phyloP scores from a whole-genome alignment of 1,284 basidiomycete genomes.

The Stygiomarasmius scandens region DNA sequence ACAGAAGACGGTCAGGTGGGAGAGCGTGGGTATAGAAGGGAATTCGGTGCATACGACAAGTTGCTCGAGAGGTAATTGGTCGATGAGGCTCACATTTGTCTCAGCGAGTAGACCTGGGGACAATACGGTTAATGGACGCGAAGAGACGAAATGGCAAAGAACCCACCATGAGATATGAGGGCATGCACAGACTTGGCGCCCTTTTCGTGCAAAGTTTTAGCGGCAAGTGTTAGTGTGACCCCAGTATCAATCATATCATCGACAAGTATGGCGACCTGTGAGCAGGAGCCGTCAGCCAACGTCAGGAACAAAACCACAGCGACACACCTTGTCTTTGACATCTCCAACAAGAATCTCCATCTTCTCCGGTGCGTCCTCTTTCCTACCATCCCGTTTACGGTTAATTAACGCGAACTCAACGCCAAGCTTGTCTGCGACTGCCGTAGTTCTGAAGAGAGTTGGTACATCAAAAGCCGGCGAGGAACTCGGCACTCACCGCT shows the following conservation, averaged over 20 bases:
- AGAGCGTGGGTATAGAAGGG: not conserved
- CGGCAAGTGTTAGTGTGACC: slow-evolving; percentile 84
- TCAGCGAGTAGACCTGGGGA: slow-evolving; percentile 84
- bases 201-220: slow-evolving; percentile 82
- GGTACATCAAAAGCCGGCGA: slow-evolving; percentile 10
- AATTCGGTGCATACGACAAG: slow-evolving; percentile 73
- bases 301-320: slow-evolving; percentile 8
- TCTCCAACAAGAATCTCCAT: slow-evolving; percentile 99
- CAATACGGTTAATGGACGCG: slow-evolving; percentile 3
- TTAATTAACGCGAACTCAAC: slow-evolving; percentile 98
- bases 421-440: slow-evolving; percentile 93
- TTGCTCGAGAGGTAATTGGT: slow-evolving; percentile 80
- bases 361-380: slow-evolving; percentile 61
- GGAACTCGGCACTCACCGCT: slow-evolving; percentile 66
- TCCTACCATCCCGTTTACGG: slow-evolving; percentile 75
- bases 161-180: slow-evolving; percentile 87
- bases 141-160: slow-evolving; percentile 3
- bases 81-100: slow-evolving; percentile 76
- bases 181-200: slow-evolving; percentile 91
- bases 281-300: slow-evolving; percentile 5
- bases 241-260: slow-evolving; percentile 99
- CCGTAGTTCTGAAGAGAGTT: slow-evolving; percentile 70
- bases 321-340: slow-evolving; percentile 82
- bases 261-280: slow-evolving; percentile 86
- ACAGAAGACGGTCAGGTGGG: not conserved